Percentiles rank a stretch among this genome's conserved stretches.
phyloP scores from a whole-genome alignment of 805 yeast species.

The Ogataea angusta region DNA sequence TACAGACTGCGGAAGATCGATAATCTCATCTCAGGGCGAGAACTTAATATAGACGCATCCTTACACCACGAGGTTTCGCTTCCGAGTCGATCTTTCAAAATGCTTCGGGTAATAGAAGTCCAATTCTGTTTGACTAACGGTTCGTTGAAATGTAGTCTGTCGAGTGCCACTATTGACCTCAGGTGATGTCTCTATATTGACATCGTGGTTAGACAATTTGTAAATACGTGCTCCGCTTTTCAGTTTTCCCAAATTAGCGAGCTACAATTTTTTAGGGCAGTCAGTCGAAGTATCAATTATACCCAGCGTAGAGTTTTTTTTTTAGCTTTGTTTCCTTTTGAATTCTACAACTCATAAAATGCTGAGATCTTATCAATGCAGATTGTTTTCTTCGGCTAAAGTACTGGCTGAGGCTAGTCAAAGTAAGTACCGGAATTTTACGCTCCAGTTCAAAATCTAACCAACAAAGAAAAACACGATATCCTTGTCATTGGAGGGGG shows the following conservation, averaged over 20 bases:
- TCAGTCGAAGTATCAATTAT: too few relatives aligned
- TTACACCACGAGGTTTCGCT: slow-evolving; percentile 6
- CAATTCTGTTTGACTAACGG: background rate
- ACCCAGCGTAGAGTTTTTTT: background rate
- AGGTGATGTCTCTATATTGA: too few relatives aligned
- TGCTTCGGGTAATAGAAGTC: background rate
- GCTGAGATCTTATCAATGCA: slow-evolving; percentile 31
- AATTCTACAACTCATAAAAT: slow-evolving; percentile 10
- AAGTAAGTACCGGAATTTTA: slow-evolving; percentile 19
- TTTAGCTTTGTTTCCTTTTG: too few relatives aligned
- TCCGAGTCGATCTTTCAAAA: slow-evolving; percentile 7
- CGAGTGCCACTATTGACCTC: too few relatives aligned
- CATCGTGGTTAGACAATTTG: too few relatives aligned
- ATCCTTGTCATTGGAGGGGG: slow-evolving; percentile 98
- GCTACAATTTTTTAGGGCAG: too few relatives aligned
- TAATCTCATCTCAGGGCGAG: too few relatives aligned
- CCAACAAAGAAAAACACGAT: slow-evolving; percentile 59
- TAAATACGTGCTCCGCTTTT: too few relatives aligned
- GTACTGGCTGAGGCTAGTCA: slow-evolving; percentile 27
- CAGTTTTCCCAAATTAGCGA: too few relatives aligned
- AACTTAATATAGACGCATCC: slow-evolving; percentile 1
- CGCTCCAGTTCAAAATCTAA: background rate
- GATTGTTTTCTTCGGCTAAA: slow-evolving; percentile 33
- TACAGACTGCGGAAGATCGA: slow-evolving; percentile 39
- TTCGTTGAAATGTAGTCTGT: too few relatives aligned